Base-by-base conservation (phyloP, 768 basidiomycete species). In the Amanita molliuscula region DNA sequence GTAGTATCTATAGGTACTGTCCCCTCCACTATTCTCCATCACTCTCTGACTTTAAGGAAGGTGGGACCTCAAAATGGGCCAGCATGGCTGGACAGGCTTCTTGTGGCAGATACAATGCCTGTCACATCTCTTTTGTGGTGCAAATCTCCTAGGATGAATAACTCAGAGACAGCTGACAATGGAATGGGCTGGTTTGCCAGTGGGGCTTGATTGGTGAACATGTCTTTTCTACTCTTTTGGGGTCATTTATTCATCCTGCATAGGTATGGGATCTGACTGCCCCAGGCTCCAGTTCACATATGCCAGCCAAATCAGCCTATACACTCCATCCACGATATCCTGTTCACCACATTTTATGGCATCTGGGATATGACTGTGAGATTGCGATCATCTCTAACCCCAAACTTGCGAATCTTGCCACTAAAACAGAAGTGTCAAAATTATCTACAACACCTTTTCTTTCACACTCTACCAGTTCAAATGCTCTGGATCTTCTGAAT, bases 41-140 rank as follows among this genome's bases (percentile, higher is more conserved):
- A 61, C 70, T 1, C 78, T 75, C 51, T 73, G 81, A 47, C 83
- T 86, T 0, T 67, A 85, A 4, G 83, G 85, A 58, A 72, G 79
- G 79, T 90, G 88, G 85, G 88, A 91, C 58, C 67, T 90, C 48
- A 76, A 78, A 56, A 82, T 82, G 77, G 84, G 84, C 3, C 83
- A 84, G 55, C 76, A 79, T 5, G 84, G 85, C 69, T 88, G 0
- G 88, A 88, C 59, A 78, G 81, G 18, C 66, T 90, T 16, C 75
- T 79, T 4, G 77, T 88, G 4, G 88, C 88, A 0, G 88, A 91
- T 64, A 71, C 76, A 6, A 78, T 79, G 0, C 74, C 87, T 6
- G 78, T 90, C 8, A 78, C 87, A 3, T 67, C 84, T 2, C 64
- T 90, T 18, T 87, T 88, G 54, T 91, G 88, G 88, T 75, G 75